Base-by-base conservation (phyloP, 371 early-diverging fungal genomes). In the Rhizopus stolonifer region DNA sequence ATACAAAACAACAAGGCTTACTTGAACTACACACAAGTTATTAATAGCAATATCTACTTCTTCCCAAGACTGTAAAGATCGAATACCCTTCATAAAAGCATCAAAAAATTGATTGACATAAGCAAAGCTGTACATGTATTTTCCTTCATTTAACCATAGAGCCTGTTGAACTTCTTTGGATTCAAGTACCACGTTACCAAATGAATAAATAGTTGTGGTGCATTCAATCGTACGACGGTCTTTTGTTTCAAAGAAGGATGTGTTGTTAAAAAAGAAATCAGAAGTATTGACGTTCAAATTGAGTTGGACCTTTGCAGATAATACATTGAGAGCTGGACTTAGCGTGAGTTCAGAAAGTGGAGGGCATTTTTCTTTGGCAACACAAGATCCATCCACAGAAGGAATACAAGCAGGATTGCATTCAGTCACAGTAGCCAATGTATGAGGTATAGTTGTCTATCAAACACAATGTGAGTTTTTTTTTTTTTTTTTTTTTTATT, bases 181-280 rank as follows among this genome's bases (percentile, higher is more conserved):
- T 52, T 86, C 82, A 9, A 84, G 57, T 1, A 86, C 82, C 9
- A 77, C 79, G 42, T 74, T 68, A 6, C 84, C 85, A 62, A 83
- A 86, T 0, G 85, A 85, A 36, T 84, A 84, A 36, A 83, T 82
- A 18, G 77, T 65, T 0, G 84, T 86, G 2, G 77, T 80, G 61
- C 85, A 83, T 58, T 82, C 72, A 21, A 86, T 66, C 4, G 78
- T 64, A 7, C 73, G 67, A 1, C 73, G 73, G 21, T 77, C 74
- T 18, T 52, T 57, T 8, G 83, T 72, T 32, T 81, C 82, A 48
- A 79, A 83, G 38, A 83, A 70, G 29, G 69, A 74, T 7, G 68
- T 70, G 51, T 72, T 78, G 52, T 67, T 72, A 49, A 78, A 78
- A 9, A 61, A 53, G 48, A 74, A 74, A 42, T 74, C 72, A 11